Conservation (phyloP, 257 asterid species). For the Coffea canephora region DNA sequence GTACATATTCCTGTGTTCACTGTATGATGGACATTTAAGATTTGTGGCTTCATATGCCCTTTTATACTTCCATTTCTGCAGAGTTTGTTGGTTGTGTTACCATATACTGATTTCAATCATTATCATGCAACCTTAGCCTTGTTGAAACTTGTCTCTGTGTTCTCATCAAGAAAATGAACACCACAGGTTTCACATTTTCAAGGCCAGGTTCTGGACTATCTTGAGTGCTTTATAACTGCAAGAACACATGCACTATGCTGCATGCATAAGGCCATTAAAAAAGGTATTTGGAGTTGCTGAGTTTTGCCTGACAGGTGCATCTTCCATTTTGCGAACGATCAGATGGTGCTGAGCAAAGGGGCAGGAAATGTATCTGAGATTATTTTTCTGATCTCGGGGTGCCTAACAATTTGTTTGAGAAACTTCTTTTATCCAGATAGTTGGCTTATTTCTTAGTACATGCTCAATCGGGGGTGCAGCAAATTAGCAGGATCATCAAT, state of each 20-base stretch:
- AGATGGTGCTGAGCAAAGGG: background rate
- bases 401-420: background rate
- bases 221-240: background rate
- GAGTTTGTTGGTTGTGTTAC: background rate
- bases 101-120: background rate
- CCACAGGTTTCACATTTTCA: background rate
- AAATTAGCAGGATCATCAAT: background rate
- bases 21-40: background rate
- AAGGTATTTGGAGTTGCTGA: background rate
- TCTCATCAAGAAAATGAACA: background rate
- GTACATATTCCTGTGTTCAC: background rate
- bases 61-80: background rate
- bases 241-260: background rate
- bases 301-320: background rate
- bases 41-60: constrained; percentile 3
- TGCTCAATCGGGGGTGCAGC: background rate
- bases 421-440: background rate
- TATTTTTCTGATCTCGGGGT: background rate
- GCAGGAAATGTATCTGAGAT: background rate
- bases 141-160: background rate
- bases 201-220: background rate
- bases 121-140: background rate
- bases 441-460: too few relatives aligned
- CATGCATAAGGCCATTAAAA: background rate
- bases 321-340: background rate